These are phyloP conservation scores for Hibiscus mutabilis DNA, from an alignment of 345 rosid species.

Conservation along the genomic window DNA sequence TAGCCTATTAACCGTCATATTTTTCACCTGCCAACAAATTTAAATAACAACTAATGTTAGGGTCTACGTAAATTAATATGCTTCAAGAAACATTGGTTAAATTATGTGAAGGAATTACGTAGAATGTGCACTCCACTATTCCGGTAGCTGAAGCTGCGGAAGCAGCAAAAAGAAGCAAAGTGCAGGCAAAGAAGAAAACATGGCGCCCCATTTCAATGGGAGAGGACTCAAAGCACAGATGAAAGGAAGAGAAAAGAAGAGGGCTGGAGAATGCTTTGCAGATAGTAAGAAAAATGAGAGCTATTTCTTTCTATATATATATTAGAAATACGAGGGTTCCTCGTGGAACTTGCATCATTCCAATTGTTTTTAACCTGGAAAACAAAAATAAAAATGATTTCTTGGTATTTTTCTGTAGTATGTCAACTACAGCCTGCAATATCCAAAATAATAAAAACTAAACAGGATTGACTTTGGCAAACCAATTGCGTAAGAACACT, in stretches of 20 bases:
- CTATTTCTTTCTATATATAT: background rate
- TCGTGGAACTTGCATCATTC: background rate
- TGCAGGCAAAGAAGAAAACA: conserved; percentile 26
- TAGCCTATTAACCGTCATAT: conserved; percentile 39
- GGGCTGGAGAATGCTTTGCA: background rate
- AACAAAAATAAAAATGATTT: background rate
- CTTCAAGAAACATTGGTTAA: conserved; percentile 24
- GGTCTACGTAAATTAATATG: conserved; percentile 15
- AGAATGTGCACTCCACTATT: conserved; percentile 63
- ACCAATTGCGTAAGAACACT: conserved; percentile 18
- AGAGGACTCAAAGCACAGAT: too few species aligned
- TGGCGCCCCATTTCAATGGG: conserved; percentile 25
- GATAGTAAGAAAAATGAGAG: background rate
- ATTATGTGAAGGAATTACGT: conserved; percentile 28
- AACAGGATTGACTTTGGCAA: background rate
- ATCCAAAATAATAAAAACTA: background rate
- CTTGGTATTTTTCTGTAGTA: background rate
- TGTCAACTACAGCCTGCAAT: background rate
- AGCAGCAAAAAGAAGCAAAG: conserved; percentile 29
- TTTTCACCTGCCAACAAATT: conserved; percentile 51
- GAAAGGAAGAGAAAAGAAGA: background rate
- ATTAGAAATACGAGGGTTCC: background rate
- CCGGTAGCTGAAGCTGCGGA: conserved; percentile 53
- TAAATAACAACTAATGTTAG: background rate
- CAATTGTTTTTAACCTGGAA: background rate